Conservation (phyloP, 805 yeast species). For the Teunomyces stri region DNA sequence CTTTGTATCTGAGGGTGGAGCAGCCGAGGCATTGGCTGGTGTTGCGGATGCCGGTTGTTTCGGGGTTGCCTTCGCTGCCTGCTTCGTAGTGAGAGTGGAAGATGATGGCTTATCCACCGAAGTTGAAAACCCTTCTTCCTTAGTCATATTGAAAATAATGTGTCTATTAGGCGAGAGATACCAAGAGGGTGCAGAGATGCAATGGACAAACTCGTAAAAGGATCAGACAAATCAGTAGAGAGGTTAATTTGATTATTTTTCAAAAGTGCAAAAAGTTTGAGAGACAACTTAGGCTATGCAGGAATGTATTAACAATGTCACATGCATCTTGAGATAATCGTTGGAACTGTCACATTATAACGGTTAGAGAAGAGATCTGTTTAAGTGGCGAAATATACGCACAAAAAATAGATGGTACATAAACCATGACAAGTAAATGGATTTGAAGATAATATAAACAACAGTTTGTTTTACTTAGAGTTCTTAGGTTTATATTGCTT, state of each 20-base stretch:
- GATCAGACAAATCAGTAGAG: not conserved
- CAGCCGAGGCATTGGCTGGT: not conserved
- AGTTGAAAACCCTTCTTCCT: conserved; percentile 3
- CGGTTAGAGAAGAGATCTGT: not conserved
- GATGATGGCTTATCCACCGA: not conserved
- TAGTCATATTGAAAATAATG: not conserved
- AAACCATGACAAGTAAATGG: no score
- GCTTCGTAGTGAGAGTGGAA: not conserved
- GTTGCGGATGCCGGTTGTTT: not conserved
- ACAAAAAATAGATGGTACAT: not conserved
- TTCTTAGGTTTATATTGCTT: no score
- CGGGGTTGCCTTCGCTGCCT: not conserved
- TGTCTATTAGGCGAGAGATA: not conserved
- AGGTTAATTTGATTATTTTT: conserved; percentile 1
- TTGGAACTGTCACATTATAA: not conserved
- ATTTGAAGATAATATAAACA: no score
- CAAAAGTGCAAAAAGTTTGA: conserved; percentile 1
- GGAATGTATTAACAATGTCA: not conserved
- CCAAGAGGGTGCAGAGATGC: not conserved
- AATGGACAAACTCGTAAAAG: not conserved
- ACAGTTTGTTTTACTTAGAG: no score
- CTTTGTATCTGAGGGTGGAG: conserved; percentile 57
- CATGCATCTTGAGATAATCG: not conserved
- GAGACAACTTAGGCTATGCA: not conserved
- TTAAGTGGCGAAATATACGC: not conserved